Percentiles rank a stretch among this genome's conserved stretches.
Evolutionary conservation across 768 basidiomycete genomes (phyloP).

Genomic region (Hypsizygus marmoreus): DNA sequence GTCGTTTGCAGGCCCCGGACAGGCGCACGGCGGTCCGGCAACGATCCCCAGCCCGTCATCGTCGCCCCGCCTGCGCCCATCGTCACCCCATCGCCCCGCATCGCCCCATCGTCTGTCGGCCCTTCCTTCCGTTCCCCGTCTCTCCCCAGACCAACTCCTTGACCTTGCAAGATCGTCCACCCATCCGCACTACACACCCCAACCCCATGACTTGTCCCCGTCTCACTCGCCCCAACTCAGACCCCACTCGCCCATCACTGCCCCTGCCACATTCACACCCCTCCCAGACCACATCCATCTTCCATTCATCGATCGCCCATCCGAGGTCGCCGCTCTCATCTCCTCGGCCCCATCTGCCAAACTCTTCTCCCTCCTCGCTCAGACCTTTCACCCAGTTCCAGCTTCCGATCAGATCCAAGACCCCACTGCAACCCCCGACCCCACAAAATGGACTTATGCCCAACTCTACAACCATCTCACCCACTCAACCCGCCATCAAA

Average conservation of each 20-base stretch:
- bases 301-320: conserved; percentile 83
- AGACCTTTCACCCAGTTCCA: conserved; percentile 56
- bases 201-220: conserved; percentile 19
- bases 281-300: conserved; percentile 78
- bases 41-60: conserved; percentile 36
- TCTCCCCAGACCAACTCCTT: conserved; percentile 74
- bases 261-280: conserved; percentile 68
- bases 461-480: conserved; percentile 75
- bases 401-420: conserved; percentile 22
- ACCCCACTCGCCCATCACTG: conserved; percentile 25
- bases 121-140: conserved; percentile 41
- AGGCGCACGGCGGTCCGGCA: conserved; percentile 20
- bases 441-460: conserved; percentile 68
- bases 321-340: conserved; percentile 73
- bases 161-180: conserved; percentile 70
- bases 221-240: conserved; percentile 16
- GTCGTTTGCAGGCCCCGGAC: conserved; percentile 46
- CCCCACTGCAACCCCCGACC: conserved; percentile 49
- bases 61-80: conserved; percentile 50
- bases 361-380: conserved; percentile 70
- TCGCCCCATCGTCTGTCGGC: conserved; percentile 36
- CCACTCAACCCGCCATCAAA: conserved; percentile 58
- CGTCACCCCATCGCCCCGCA: conserved; percentile 45
- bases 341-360: conserved; percentile 64
- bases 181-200: conserved; percentile 32